Percentiles rank a stretch among this genome's conserved stretches.
These are phyloP conservation scores for Globisporangium abappressorium DNA, from an alignment of 352 stramenopile genomes.

Conservation along the genomic window DNA sequence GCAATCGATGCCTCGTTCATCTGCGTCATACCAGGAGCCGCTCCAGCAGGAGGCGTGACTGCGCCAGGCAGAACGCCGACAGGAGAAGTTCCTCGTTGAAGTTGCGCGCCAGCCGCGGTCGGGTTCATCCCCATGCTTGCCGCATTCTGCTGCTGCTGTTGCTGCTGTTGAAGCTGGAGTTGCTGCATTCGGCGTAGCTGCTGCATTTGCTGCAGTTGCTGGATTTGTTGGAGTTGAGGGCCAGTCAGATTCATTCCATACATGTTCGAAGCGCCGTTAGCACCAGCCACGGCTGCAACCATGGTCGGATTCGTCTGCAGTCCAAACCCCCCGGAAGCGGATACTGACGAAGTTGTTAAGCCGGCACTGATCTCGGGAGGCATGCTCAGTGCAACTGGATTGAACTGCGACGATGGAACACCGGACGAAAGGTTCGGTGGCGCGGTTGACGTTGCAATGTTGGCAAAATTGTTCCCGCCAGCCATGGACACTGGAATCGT, in stretches of 20 bases:
- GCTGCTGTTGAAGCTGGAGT: conserved; percentile 28
- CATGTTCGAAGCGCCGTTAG: conserved; percentile 36
- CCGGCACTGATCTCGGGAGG: conserved; percentile 59
- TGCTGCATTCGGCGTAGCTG: conserved; percentile 43
- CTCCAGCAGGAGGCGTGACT: conserved; percentile 24
- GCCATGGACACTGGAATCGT: conserved; percentile 14
- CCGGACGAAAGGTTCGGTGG: conserved; percentile 22
- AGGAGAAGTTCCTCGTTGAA: conserved; percentile 12
- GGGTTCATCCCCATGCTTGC: conserved; percentile 19
- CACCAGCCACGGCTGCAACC: conserved; percentile 30
- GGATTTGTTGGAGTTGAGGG: conserved; percentile 78
- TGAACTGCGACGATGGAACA: conserved; percentile 38
- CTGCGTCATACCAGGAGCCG: conserved; percentile 50
- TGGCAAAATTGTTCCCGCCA: conserved; percentile 13
- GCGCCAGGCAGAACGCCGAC: conserved; percentile 19
- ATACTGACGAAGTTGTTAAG: conserved; percentile 21
- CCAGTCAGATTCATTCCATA: conserved; percentile 80
- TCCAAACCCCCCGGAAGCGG: conserved; percentile 38
- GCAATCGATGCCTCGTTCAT: conserved; percentile 82
- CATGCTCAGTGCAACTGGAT: conserved; percentile 64
- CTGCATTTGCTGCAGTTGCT: conserved; percentile 84
- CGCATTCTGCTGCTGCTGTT: conserved; percentile 27
- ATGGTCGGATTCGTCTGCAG: conserved; percentile 38
- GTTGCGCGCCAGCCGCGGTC: conserved; percentile 11
- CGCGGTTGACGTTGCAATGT: conserved; percentile 30